These are phyloP conservation scores for Penicillium sp. DNA, from an alignment of 2,329 filamentous ascomycete species.

Conservation along the genomic window DNA sequence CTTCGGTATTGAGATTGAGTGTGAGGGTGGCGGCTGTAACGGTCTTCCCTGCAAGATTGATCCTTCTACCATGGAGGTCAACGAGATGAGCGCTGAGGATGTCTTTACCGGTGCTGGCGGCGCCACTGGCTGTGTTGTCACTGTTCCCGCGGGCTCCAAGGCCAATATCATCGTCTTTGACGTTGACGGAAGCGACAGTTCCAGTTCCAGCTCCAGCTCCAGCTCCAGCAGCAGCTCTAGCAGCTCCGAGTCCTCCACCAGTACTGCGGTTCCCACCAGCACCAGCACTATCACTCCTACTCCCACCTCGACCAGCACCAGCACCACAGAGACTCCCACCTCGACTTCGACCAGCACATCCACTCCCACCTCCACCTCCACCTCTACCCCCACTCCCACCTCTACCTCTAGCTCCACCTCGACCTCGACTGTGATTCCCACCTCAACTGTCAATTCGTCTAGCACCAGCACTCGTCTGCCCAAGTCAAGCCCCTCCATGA, in stretches of 20 bases:
- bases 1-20: conserved; percentile 70
- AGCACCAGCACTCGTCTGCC: conserved; percentile 18
- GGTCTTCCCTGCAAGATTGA: conserved; percentile 74
- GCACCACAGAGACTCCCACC: conserved; percentile 1
- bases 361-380: conserved; percentile 13
- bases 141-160: conserved; percentile 63
- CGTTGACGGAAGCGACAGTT: conserved; percentile 16
- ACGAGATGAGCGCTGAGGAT: conserved; percentile 56
- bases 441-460: conserved; percentile 12
- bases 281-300: conserved; percentile 10
- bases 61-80: conserved; percentile 55
- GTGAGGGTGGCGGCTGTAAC: conserved; percentile 63
- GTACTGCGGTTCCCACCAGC: conserved; percentile 12
- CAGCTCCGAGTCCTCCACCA: conserved; percentile 5
- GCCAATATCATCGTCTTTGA: conserved; percentile 66
- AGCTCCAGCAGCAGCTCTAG: background rate
- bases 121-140: conserved; percentile 72
- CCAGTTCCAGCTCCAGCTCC: conserved; percentile 8
- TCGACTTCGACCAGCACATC: conserved; percentile 9
- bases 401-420: conserved; percentile 18
- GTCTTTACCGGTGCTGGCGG: conserved; percentile 63
- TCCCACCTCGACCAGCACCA: conserved; percentile 6
- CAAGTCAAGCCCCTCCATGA: conserved; percentile 19
- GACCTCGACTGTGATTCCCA: conserved; percentile 12
- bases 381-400: conserved; percentile 14